Percentiles rank a stretch among this genome's conserved stretches.
Evolutionary conservation across 2,329 filamentous ascomycete genomes (phyloP).

Genomic region (Keithomyces neogunnii): DNA sequence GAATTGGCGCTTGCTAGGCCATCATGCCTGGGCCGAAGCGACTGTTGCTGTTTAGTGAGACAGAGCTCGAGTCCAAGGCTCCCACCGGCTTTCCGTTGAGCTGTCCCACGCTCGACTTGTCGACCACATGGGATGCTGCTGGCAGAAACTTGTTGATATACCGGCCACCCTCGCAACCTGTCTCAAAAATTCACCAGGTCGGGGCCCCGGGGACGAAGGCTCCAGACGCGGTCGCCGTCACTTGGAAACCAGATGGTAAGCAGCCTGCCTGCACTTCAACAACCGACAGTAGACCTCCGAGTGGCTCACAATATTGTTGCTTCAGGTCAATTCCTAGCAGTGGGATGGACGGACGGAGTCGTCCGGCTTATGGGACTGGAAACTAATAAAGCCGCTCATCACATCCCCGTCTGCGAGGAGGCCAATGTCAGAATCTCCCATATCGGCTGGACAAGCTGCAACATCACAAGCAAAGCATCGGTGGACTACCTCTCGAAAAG

Average conservation of each 20-base stretch:
- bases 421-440: slow-evolving; percentile 36
- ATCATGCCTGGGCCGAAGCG: slow-evolving; percentile 20
- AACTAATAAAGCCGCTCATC: slow-evolving; percentile 72
- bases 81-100: slow-evolving; percentile 56
- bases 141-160: slow-evolving; percentile 66
- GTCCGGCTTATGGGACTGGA: slow-evolving; percentile 72
- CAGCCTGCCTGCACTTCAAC: background rate
- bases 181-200: slow-evolving; percentile 42
- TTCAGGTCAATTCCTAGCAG: slow-evolving; percentile 65
- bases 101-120: slow-evolving; percentile 78
- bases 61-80: slow-evolving; percentile 45
- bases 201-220: slow-evolving; percentile 30
- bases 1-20: background rate
- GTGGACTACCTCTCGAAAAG: slow-evolving; percentile 2
- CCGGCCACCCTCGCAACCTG: slow-evolving; percentile 64
- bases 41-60: slow-evolving; percentile 46
- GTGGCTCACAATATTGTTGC: background rate
- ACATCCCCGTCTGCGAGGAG: slow-evolving; percentile 47
- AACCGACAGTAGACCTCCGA: background rate
- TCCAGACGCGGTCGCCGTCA: slow-evolving; percentile 39
- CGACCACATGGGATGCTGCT: slow-evolving; percentile 59
- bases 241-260: slow-evolving; percentile 62
- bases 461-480: slow-evolving; percentile 22
- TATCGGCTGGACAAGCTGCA: slow-evolving; percentile 45
- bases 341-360: slow-evolving; percentile 75